Conservation (phyloP, 805 yeast genomes). For the Candida taoyuanica region DNA sequence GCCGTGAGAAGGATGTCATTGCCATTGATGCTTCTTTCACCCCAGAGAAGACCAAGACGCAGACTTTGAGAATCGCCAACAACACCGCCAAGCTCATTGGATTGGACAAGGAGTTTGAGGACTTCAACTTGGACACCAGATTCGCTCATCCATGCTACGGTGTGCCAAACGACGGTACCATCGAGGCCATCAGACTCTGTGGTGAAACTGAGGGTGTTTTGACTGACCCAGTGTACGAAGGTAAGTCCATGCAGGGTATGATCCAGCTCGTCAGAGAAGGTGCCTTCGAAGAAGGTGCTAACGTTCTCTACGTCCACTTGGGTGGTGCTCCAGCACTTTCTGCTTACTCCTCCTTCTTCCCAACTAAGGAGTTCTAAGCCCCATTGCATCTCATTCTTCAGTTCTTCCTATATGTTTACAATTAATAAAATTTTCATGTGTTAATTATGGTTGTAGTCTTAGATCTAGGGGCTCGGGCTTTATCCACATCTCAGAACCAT, state of each 20-base stretch:
- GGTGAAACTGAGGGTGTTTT: conserved; percentile 17
- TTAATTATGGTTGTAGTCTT: too few species aligned
- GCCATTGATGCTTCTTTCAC: conserved; percentile 20
- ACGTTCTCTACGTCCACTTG: conserved; percentile 17
- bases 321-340: conserved; percentile 19
- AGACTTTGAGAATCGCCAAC: conserved; percentile 18
- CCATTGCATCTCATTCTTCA: neutral
- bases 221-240: conserved; percentile 19
- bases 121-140: conserved; percentile 14
- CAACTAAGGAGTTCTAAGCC: conserved; percentile 10
- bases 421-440: too few species aligned
- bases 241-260: conserved; percentile 19
- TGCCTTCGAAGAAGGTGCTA: conserved; percentile 12
- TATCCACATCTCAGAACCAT: too few species aligned
- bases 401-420: neutral
- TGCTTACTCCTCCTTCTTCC: conserved; percentile 19
- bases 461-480: too few species aligned
- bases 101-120: conserved; percentile 13
- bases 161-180: conserved; percentile 18
- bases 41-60: conserved; percentile 17
- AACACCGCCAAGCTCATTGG: conserved; percentile 18
- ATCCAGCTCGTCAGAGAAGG: conserved; percentile 14
- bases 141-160: conserved; percentile 19
- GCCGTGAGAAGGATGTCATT: conserved; percentile 16
- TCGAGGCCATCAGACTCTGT: conserved; percentile 19